Percentiles rank a stretch among this genome's conserved stretches.
Evolutionary conservation across 768 basidiomycete genomes (phyloP).

Genomic region (Lentinula sp.): DNA sequence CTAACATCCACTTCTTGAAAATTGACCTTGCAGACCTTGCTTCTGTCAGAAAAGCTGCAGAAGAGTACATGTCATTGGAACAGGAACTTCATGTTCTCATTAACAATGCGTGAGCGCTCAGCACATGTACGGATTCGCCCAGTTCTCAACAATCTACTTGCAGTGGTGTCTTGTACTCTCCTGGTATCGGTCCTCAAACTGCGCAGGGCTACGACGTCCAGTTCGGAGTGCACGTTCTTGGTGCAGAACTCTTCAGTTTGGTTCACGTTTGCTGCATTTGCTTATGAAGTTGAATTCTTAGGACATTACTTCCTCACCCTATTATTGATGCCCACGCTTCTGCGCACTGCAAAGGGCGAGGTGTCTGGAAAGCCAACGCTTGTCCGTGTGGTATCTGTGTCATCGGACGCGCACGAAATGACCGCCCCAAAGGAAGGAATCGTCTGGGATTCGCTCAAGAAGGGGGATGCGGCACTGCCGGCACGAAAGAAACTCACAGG

Average conservation of each 20-base stretch:
- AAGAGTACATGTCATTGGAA: slow-evolving; percentile 24
- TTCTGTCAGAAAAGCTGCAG: slow-evolving; percentile 23
- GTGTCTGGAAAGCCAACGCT: slow-evolving; percentile 17
- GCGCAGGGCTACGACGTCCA: slow-evolving; percentile 25
- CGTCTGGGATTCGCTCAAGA: slow-evolving; percentile 24
- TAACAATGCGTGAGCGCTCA: slow-evolving; percentile 23
- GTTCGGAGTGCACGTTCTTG: slow-evolving; percentile 27
- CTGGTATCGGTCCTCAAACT: slow-evolving; percentile 20
- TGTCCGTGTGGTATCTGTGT: slow-evolving; percentile 20
- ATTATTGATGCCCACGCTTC: slow-evolving; percentile 23
- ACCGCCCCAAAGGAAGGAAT: slow-evolving; percentile 20
- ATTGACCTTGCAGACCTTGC: slow-evolving; percentile 29
- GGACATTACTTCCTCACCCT: slow-evolving; percentile 27
- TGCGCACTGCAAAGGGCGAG: slow-evolving; percentile 21
- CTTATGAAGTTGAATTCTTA: slow-evolving; percentile 2
- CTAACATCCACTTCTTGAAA: slow-evolving; percentile 24
- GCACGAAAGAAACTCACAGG: slow-evolving; percentile 15
- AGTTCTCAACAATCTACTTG: neutral
- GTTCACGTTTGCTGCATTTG: neutral
- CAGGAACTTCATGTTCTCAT: slow-evolving; percentile 23
- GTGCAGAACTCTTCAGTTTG: slow-evolving; percentile 4
- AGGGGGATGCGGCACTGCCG: slow-evolving; percentile 13
- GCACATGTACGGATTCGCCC: neutral
- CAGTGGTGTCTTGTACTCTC: slow-evolving; percentile 26
- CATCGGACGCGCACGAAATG: slow-evolving; percentile 16